Conservation (phyloP, 257 asterid genomes). For the Ballota nigra region DNA sequence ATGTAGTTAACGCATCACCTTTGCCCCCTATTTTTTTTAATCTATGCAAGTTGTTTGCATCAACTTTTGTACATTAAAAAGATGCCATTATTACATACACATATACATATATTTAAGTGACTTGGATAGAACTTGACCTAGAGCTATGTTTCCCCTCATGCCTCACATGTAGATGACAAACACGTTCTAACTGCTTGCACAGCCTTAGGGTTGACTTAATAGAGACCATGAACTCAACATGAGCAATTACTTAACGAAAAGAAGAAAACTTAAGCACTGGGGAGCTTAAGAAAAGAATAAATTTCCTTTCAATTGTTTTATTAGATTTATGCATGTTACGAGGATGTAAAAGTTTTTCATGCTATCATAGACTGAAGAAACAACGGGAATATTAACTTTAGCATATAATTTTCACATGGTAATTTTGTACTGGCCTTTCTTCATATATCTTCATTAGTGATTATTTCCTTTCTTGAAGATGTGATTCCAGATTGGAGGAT, state of each 20-base stretch:
- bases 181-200: not conserved
- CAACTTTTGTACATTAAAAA: not conserved
- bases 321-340: conserved; percentile 3
- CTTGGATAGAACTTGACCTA: not conserved
- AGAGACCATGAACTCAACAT: not conserved
- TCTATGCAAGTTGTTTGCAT: not conserved
- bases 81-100: not conserved
- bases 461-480: too few species aligned
- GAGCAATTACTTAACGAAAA: not conserved
- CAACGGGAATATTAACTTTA: not conserved
- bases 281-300: not conserved
- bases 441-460: not conserved
- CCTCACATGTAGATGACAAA: not conserved
- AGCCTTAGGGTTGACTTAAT: not conserved
- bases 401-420: not conserved
- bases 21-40: not conserved
- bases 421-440: not conserved
- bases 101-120: not conserved
- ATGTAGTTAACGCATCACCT: not conserved
- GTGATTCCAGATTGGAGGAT: too few species aligned
- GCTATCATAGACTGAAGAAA: not conserved
- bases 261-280: not conserved
- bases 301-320: not conserved
- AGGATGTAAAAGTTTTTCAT: not conserved
- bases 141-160: not conserved